phyloP scores from a whole-genome alignment of 176 grass and related monocot species.

The Areca catechu region DNA sequence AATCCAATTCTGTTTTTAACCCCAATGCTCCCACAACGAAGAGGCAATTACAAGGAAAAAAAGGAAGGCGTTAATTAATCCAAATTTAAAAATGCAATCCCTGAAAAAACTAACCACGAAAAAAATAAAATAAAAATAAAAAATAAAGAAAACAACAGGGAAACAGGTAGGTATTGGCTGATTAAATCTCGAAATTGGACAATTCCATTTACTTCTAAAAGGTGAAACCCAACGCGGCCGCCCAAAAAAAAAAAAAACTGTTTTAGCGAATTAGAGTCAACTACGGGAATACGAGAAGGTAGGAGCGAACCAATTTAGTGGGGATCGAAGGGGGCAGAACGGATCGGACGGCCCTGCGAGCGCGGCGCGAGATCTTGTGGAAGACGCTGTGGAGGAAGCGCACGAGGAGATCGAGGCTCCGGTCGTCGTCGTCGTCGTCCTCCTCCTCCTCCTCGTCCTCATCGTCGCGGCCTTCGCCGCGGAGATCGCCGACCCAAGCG shows the following conservation, averaged over 20 bases:
- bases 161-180: too few relatives aligned
- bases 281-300: neutral
- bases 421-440: conserved; percentile 53
- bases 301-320: conserved; percentile 53
- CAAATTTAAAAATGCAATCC: too few relatives aligned
- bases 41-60: too few relatives aligned
- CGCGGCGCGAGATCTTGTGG: conserved; percentile 59
- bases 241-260: neutral
- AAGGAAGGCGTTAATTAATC: too few relatives aligned
- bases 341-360: conserved; percentile 62
- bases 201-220: neutral
- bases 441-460: conserved; percentile 34
- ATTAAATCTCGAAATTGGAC: too few relatives aligned
- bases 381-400: conserved; percentile 63
- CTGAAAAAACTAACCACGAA: too few relatives aligned
- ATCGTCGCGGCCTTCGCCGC: conserved; percentile 13
- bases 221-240: neutral
- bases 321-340: conserved; percentile 85
- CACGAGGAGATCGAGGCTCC: conserved; percentile 74
- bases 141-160: too few relatives aligned
- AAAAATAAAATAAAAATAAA: too few relatives aligned
- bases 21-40: too few relatives aligned
- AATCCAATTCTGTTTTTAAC: too few relatives aligned
- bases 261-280: neutral
- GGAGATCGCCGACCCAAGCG: conserved; percentile 51